Evolutionary conservation across 768 basidiomycete genomes (phyloP), one percentile per base, ranked within the genome.

Genomic region (Suillus plorans): DNA sequence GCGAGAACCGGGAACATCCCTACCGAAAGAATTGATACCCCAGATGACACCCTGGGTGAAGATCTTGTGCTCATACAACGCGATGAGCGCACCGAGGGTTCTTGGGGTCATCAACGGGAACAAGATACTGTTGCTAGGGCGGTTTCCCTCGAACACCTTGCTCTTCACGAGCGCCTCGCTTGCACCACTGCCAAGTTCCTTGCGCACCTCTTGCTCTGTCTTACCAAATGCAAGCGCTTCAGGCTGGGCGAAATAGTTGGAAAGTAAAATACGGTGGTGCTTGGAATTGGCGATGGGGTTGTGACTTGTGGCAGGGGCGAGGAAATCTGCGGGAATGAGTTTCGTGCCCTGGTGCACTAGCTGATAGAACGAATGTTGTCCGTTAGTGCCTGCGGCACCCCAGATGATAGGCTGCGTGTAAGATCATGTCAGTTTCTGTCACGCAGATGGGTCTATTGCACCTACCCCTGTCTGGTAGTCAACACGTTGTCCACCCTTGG

Each of bases 331-430:
- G 1, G 95, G 95, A 70, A 96, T 90, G 67, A 96, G 76, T 81
- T 95, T 97, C 47, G 94, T 96, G 60, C 94, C 94, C 76, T 95
- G 95, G 79, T 96, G 94, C 25, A 96, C 83, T 68, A 98, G 91
- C 79, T 98, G 97, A 82, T 99, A 99, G 86, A 99, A 99, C 10
- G 97, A 98, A 81, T 99, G 97, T 77, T 99, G 97, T 64, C 97
- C 97, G 78, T 99, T 99, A 45, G 97, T 99, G 50, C 97, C 97
- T 0, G 94, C 90, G 12, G 96, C 96, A 69, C 97, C 97, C 97
- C 97, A 99, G 77, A 99, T 92, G 80, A 99, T 99, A 16, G 97
- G 97, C 90, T 95, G 70, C 14, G 44, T 14, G 34, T 52, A 25
- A 63, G 53, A 28, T 63, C 13, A 60, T 36, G n/a, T 36, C 0